Conservation (phyloP, 768 basidiomycete genomes). For the Asterophora parasitica region DNA sequence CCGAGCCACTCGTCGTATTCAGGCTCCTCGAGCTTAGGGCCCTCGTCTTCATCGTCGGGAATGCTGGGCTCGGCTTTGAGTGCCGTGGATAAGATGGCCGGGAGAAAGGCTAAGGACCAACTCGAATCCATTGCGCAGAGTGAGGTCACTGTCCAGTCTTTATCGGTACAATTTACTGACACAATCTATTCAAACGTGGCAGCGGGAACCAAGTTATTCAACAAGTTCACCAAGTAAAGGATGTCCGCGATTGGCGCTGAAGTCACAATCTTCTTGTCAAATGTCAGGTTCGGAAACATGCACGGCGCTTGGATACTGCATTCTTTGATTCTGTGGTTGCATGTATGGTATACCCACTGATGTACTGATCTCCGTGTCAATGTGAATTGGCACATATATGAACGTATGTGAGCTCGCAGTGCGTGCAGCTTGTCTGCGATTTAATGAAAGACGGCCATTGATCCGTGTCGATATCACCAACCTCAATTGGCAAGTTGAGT, state of each 20-base stretch:
- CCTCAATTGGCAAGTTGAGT: too few species aligned
- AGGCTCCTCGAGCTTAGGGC: constrained; percentile 19
- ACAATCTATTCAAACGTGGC: constrained; percentile 7
- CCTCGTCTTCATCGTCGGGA: constrained; percentile 25
- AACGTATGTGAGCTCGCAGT: not conserved
- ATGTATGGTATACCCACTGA: not conserved
- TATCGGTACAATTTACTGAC: constrained; percentile 11
- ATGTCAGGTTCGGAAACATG: not conserved
- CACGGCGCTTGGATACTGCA: too few species aligned
- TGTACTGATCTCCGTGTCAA: not conserved
- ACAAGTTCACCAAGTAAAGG: constrained; percentile 23
- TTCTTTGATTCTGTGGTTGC: not conserved
- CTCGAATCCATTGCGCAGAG: constrained; percentile 51
- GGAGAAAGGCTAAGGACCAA: constrained; percentile 43
- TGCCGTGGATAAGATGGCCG: constrained; percentile 54
- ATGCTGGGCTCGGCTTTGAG: constrained; percentile 40
- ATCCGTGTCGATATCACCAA: not conserved
- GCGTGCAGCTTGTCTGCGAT: not conserved
- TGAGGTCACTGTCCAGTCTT: constrained; percentile 29
- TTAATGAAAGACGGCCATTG: not conserved
- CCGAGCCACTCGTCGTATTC: constrained; percentile 20
- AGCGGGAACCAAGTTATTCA: constrained; percentile 34
- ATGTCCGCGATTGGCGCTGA: too few species aligned
- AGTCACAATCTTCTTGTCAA: not conserved
- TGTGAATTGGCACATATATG: not conserved